These are phyloP conservation scores for Mycosarcoma mackinlayi DNA, from an alignment of 1,284 basidiomycete species.

Conservation along the genomic window DNA sequence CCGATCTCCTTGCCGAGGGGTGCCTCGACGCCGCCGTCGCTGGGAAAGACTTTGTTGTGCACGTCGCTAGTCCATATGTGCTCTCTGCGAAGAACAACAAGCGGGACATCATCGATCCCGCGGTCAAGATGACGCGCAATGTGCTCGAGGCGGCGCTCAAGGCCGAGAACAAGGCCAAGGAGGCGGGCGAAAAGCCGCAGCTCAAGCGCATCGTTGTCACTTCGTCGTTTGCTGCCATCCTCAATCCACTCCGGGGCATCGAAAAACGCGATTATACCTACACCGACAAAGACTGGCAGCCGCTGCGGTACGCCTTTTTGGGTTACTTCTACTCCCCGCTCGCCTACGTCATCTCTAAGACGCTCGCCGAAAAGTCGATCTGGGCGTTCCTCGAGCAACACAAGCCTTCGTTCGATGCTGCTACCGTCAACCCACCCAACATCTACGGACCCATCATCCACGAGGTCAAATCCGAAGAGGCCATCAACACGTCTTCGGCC, in stretches of 20 bases:
- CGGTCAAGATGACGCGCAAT: slow-evolving; percentile 42
- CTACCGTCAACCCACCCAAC: slow-evolving; percentile 50
- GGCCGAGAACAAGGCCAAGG: slow-evolving; percentile 29
- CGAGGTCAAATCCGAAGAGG: slow-evolving; percentile 31
- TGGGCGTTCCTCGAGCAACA: slow-evolving; percentile 67
- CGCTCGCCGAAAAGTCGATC: slow-evolving; percentile 66
- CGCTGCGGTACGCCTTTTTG: slow-evolving; percentile 31
- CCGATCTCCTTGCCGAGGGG: slow-evolving; percentile 29
- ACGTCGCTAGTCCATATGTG: slow-evolving; percentile 46
- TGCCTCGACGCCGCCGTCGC: slow-evolving; percentile 26
- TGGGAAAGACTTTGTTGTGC: slow-evolving; percentile 45
- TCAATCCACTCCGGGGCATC: slow-evolving; percentile 41
- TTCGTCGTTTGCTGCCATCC: slow-evolving; percentile 42
- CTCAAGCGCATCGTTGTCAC: slow-evolving; percentile 49
- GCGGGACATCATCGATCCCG: slow-evolving; percentile 44
- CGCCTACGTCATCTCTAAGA: slow-evolving; percentile 68
- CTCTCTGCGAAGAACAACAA: slow-evolving; percentile 36
- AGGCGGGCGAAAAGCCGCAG: slow-evolving; percentile 11
- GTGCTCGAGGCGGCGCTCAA: slow-evolving; percentile 44
- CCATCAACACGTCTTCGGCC: slow-evolving; percentile 37
- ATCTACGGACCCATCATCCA: slow-evolving; percentile 59
- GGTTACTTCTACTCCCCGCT: slow-evolving; percentile 36
- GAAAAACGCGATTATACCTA: slow-evolving; percentile 47
- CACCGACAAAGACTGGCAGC: slow-evolving; percentile 46
- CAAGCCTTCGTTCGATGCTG: slow-evolving; percentile 51